phyloP scores from a whole-genome alignment of 192 early-diverging fungal genomes.

The Backusella mclennaniae region DNA sequence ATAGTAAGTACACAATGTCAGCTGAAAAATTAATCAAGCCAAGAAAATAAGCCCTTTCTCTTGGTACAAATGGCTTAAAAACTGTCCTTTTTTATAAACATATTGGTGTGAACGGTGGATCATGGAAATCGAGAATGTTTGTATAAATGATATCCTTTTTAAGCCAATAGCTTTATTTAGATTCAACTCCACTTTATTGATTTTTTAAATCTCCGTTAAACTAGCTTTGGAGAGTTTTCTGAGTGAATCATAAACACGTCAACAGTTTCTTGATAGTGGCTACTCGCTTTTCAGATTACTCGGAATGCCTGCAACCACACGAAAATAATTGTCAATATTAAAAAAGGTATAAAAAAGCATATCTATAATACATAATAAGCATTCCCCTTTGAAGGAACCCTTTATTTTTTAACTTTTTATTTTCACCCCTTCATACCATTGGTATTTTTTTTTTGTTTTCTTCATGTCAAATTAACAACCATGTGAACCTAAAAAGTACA shows the following conservation, averaged over 20 bases:
- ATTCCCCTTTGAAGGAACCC: not conserved
- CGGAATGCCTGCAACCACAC: not conserved
- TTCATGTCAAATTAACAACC: not conserved
- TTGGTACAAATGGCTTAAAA: not conserved
- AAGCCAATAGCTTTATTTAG: slow-evolving; percentile 6
- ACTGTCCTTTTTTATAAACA: not conserved
- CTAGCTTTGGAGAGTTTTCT: not conserved
- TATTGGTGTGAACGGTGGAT: slow-evolving; percentile 5
- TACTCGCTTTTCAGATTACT: not conserved
- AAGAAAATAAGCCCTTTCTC: not conserved
- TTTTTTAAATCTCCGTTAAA: not conserved
- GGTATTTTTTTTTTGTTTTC: not conserved
- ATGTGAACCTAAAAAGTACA: not conserved
- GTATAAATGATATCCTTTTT: slow-evolving; percentile 5
- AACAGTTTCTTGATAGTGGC: not conserved
- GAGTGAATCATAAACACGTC: not conserved
- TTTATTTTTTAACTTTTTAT: slow-evolving; percentile 2
- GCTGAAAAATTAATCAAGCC: not conserved
- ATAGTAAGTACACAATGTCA: not conserved
- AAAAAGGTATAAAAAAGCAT: not conserved
- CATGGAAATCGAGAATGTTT: slow-evolving; percentile 19
- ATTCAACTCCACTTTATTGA: slow-evolving; percentile 9
- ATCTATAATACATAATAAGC: not conserved
- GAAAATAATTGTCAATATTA: not conserved
- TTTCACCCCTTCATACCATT: slow-evolving; percentile 2